phyloP scores from a whole-genome alignment of 768 basidiomycete genomes.

The Lactarius evosmus region DNA sequence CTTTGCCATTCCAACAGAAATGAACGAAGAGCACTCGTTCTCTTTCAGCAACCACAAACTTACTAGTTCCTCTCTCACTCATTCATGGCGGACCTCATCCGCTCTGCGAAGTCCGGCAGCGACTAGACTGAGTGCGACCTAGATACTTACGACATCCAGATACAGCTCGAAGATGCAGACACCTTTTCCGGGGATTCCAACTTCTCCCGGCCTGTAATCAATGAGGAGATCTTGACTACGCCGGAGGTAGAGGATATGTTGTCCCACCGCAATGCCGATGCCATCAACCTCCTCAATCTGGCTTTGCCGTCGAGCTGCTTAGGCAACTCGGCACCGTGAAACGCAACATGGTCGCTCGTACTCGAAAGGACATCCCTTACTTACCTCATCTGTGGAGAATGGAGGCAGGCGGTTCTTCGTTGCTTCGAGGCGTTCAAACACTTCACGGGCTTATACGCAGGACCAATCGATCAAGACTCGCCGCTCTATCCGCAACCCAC shows the following conservation, averaged over 20 bases:
- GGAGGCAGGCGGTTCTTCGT: too few species aligned
- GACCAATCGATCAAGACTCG: too few species aligned
- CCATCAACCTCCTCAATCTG: background rate
- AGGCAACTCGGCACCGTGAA: constrained; percentile 2
- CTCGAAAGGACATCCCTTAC: too few species aligned
- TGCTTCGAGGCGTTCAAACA: too few species aligned
- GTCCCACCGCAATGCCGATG: background rate
- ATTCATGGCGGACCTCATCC: constrained; percentile 13
- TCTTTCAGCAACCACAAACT: too few species aligned
- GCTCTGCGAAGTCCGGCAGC: constrained; percentile 8
- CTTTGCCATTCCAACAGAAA: too few species aligned
- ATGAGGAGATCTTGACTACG: background rate
- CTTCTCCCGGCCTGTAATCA: background rate
- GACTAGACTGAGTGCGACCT: constrained; percentile 6
- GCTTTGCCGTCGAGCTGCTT: constrained; percentile 8
- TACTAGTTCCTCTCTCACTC: too few species aligned
- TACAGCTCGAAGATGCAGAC: background rate
- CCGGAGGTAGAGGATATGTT: background rate
- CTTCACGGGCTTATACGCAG: too few species aligned
- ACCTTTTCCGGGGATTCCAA: background rate
- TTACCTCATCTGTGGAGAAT: too few species aligned
- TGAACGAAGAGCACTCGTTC: too few species aligned
- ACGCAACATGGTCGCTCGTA: too few species aligned
- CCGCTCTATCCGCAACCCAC: too few species aligned
- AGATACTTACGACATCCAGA: background rate